Percentiles rank a stretch among this genome's conserved stretches.
Evolutionary conservation across 2,329 filamentous ascomycete species (phyloP).

Genomic region (Nemania sp.): DNA sequence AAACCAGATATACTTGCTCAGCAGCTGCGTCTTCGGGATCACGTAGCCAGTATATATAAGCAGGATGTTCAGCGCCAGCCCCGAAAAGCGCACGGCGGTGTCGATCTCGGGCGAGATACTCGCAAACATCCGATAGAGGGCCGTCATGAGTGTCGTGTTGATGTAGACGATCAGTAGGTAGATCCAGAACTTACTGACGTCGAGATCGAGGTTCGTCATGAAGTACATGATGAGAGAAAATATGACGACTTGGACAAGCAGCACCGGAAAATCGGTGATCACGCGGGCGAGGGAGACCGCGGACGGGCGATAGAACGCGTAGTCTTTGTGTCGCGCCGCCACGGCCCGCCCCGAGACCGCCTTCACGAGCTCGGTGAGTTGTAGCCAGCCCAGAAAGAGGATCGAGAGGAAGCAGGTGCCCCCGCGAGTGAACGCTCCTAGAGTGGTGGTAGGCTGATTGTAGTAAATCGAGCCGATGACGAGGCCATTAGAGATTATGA

Average conservation of each 20-base stretch:
- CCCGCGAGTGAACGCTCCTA: conserved; percentile 63
- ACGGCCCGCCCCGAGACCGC: conserved; percentile 73
- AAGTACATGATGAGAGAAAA: conserved; percentile 79
- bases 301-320: conserved; percentile 57
- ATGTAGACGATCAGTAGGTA: conserved; percentile 59
- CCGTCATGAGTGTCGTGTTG: conserved; percentile 37
- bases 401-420: conserved; percentile 55
- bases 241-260: conserved; percentile 65
- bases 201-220: conserved; percentile 70
- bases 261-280: conserved; percentile 61
- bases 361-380: conserved; percentile 77
- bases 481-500: conserved; percentile 72
- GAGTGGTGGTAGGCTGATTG: conserved; percentile 60
- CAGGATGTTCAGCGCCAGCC: conserved; percentile 60
- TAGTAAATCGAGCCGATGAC: conserved; percentile 83
- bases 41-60: conserved; percentile 71
- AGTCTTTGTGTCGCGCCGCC: conserved; percentile 50
- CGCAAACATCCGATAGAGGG: conserved; percentile 41
- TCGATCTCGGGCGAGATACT: conserved; percentile 50
- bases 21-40: conserved; percentile 59
- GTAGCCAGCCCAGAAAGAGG: conserved; percentile 65
- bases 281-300: conserved; percentile 61
- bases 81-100: conserved; percentile 62
- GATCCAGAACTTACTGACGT: conserved; percentile 69
- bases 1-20: conserved; percentile 68